These are phyloP conservation scores for Dioszegia hungarica DNA, from an alignment of 768 basidiomycete genomes.

Conservation along the genomic window DNA sequence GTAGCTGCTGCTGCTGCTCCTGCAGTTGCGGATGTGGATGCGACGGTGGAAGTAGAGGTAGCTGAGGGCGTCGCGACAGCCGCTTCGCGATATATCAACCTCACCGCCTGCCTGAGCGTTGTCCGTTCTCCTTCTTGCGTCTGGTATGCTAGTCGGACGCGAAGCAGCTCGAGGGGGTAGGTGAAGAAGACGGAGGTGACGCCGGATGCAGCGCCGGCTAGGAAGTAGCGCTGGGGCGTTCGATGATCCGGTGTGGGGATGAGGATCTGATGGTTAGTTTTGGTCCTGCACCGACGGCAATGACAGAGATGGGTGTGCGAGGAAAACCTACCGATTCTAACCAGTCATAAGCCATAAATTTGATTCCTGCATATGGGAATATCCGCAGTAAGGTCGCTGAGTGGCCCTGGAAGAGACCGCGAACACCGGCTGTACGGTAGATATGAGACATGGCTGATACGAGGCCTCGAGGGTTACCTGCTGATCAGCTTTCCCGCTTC, in stretches of 20 bases:
- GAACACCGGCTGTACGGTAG: slow-evolving; percentile 55
- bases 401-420: slow-evolving; percentile 90
- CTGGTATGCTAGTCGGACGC: slow-evolving; percentile 90
- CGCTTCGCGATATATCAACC: slow-evolving; percentile 64
- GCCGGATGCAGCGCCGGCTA: slow-evolving; percentile 82
- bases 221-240: slow-evolving; percentile 72
- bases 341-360: slow-evolving; percentile 94
- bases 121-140: slow-evolving; percentile 53
- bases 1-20: too few species aligned
- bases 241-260: slow-evolving; percentile 79
- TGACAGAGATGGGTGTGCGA: too few species aligned
- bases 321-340: slow-evolving; percentile 67
- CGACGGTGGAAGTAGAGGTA: slow-evolving; percentile 28
- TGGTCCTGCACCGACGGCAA: too few species aligned
- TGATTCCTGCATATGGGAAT: slow-evolving; percentile 95
- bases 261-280: slow-evolving; percentile 66
- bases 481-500: neutral
- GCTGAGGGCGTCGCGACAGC: slow-evolving; percentile 7
- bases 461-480: slow-evolving; percentile 84
- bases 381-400: slow-evolving; percentile 89
- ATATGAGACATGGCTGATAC: slow-evolving; percentile 71
- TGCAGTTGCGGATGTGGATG: slow-evolving; percentile 14
- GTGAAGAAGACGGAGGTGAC: slow-evolving; percentile 83
- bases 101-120: slow-evolving; percentile 55
- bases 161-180: slow-evolving; percentile 90